phyloP scores from a whole-genome alignment of 768 basidiomycete genomes.

The Xerocomellus intermedius region DNA sequence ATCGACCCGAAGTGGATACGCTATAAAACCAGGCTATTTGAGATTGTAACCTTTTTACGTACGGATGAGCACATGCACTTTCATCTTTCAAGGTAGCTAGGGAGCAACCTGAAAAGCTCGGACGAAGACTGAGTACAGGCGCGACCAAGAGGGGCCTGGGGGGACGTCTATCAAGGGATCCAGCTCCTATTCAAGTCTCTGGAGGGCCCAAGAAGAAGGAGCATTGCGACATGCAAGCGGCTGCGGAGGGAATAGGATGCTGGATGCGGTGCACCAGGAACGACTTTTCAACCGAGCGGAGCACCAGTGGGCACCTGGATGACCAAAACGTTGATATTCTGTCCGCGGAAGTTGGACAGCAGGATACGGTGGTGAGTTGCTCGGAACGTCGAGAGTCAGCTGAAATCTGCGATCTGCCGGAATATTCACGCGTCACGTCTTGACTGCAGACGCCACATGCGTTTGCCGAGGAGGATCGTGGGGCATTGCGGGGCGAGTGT shows the following conservation, averaged over 20 bases:
- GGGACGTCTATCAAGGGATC: not conserved
- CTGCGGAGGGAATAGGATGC: not conserved
- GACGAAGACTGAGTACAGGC: not conserved
- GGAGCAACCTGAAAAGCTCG: not conserved
- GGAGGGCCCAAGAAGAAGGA: not conserved
- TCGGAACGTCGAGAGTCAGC: not conserved
- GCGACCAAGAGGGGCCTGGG: no score
- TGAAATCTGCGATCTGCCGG: not conserved
- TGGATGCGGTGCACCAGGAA: not conserved
- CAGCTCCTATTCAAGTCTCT: not conserved
- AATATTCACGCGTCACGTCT: not conserved
- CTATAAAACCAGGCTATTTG: not conserved
- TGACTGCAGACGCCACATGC: no score
- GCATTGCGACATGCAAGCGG: not conserved
- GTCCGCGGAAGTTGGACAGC: constrained; percentile 12
- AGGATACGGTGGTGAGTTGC: not conserved
- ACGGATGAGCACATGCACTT: not conserved
- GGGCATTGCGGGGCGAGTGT: no score
- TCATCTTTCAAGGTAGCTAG: not conserved
- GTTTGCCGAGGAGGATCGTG: not conserved
- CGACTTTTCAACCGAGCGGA: constrained; percentile 6
- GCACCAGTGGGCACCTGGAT: not conserved
- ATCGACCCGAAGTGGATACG: not conserved
- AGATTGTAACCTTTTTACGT: constrained; percentile 6
- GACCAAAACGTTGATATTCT: constrained; percentile 6